Evolutionary conservation across 2,329 filamentous ascomycete genomes (phyloP).

Genomic region (Metarhizium robertsii): DNA sequence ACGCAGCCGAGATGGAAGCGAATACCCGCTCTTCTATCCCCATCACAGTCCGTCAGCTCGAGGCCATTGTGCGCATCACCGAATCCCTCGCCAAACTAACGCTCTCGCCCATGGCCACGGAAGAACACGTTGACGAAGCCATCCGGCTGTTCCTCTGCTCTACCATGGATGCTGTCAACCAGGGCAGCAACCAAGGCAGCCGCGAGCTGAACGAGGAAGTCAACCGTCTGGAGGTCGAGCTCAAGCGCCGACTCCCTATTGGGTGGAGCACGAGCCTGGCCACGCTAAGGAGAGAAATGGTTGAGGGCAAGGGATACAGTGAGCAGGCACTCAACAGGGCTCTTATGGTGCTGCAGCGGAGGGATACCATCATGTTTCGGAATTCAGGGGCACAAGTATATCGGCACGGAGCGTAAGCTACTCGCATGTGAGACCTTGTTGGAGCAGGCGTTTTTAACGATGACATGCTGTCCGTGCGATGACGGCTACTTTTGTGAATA

Average conservation of each 20-base stretch:
- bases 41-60: constrained; percentile 93
- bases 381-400: constrained; percentile 70
- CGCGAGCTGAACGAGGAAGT: constrained; percentile 89
- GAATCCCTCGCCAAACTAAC: constrained; percentile 90
- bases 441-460: not conserved
- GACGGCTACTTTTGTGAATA: not conserved
- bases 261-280: constrained; percentile 91
- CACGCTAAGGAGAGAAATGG: constrained; percentile 80
- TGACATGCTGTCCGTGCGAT: not conserved
- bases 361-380: constrained; percentile 77
- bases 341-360: constrained; percentile 73
- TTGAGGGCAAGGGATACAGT: constrained; percentile 81
- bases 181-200: constrained; percentile 73
- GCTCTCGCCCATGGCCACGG: constrained; percentile 76
- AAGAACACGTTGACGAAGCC: constrained; percentile 91
- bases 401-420: constrained; percentile 53
- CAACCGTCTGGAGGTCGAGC: constrained; percentile 75
- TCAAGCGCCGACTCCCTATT: constrained; percentile 79
- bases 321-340: constrained; percentile 81
- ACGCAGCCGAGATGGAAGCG: constrained; percentile 79
- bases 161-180: constrained; percentile 95
- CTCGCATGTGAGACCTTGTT: not conserved
- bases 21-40: constrained; percentile 89
- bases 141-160: constrained; percentile 93
- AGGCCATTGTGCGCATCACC: constrained; percentile 94